Conservation (phyloP, 257 asterid genomes). For the Orobanche coerulescens region DNA sequence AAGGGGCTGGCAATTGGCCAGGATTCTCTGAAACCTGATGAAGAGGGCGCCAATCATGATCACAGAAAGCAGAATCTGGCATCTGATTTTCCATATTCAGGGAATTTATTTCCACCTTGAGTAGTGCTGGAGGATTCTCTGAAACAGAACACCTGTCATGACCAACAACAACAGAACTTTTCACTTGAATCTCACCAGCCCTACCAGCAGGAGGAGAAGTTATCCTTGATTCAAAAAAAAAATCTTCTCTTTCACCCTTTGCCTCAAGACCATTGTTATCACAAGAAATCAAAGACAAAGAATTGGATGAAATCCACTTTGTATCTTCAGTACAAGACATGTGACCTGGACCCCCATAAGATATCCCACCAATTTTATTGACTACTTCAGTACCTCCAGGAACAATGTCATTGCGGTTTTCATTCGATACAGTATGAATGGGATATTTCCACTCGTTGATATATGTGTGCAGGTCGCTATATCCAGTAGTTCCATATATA, state of each 20-base stretch:
- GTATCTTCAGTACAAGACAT: constrained; percentile 19
- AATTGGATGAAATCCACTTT: constrained; percentile 24
- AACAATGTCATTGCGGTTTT: constrained; percentile 6
- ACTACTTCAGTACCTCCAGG: constrained; percentile 29
- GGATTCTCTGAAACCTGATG: constrained; percentile 26
- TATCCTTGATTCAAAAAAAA: constrained; percentile 27
- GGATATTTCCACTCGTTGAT: constrained; percentile 15
- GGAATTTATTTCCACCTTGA: constrained; percentile 21
- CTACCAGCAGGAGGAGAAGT: constrained; percentile 23
- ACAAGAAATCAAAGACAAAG: constrained; percentile 24
- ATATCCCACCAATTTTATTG: constrained; percentile 20
- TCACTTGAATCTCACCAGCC: constrained; percentile 20
- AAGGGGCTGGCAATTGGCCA: constrained; percentile 22
- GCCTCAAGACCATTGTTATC: constrained; percentile 24
- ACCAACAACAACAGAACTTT: constrained; percentile 25
- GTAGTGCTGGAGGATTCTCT: constrained; percentile 26
- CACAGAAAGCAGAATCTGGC: constrained; percentile 12
- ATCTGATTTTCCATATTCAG: constrained; percentile 28
- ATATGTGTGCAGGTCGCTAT: constrained; percentile 5
- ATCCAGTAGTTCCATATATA: constrained; percentile 20
- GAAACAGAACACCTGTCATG: constrained; percentile 17
- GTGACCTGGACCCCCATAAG: constrained; percentile 21
- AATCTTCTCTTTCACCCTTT: constrained; percentile 29
- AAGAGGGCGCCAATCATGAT: constrained; percentile 5
- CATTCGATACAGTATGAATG: not conserved